Conservation (phyloP, 2,329 filamentous ascomycete genomes). For the Pyricularia pennisetigena region DNA sequence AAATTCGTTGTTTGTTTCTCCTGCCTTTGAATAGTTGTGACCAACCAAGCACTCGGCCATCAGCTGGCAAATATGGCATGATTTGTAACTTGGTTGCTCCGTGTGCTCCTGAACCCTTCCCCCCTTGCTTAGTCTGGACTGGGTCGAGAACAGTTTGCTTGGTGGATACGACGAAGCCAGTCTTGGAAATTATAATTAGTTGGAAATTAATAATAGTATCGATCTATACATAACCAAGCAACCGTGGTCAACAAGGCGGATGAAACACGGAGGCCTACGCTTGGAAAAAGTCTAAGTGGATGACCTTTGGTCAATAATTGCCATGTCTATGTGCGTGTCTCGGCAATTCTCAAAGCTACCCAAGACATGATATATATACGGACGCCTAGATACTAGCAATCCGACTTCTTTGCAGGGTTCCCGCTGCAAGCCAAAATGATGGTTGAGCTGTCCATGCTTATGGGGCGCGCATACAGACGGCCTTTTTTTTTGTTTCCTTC, state of each 20-base stretch:
- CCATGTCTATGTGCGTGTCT: background rate
- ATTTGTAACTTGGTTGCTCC: background rate
- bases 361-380: background rate
- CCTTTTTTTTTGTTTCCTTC: no score
- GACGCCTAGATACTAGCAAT: background rate
- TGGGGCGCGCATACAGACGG: background rate
- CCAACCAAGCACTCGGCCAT: background rate
- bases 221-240: background rate
- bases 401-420: background rate
- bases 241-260: background rate
- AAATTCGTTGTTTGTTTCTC: background rate
- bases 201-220: no score
- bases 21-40: background rate
- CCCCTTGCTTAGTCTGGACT: background rate
- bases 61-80: background rate
- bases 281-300: background rate
- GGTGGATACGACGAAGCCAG: background rate
- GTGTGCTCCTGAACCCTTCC: background rate
- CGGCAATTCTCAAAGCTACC: no score
- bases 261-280: background rate
- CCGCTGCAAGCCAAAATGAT: background rate
- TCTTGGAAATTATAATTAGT: background rate
- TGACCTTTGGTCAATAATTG: background rate
- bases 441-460: background rate
- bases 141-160: background rate